Base-by-base conservation (phyloP, 2,329 filamentous ascomycete species). In the Pyricularia pennisetigena region DNA sequence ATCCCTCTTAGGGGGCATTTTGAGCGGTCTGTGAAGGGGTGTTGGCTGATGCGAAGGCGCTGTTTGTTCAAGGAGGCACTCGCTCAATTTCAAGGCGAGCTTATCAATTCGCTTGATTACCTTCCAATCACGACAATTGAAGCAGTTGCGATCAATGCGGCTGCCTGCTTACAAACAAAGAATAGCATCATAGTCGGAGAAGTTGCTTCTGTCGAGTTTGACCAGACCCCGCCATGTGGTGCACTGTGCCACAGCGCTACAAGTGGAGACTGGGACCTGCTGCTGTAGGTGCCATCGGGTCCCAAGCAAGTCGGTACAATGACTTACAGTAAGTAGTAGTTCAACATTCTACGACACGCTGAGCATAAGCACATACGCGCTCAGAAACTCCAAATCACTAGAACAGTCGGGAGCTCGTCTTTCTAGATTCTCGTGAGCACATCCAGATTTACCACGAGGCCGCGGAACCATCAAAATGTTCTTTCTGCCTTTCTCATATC, bases 1-100 rank as follows among this genome's bases (percentile, higher is more conserved):
- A 54, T 67, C 65, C 16, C 65, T 30, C 65, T 67, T 67, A n/a
- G 65, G 65, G 23, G 65, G 65, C 65, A 67, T 67, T 26, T 9
- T 65, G 23, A 9, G 57, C 24, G 57, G 57, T 24, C 12, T 61
- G n/a, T 61, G 23, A 24, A 12, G 57, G 23, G n/a, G 57, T 10
- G 4, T 7, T 59, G 1, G 8, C 5, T 26, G 57, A 12, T 3
- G 23, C 2, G n/a, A 24, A 61, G 10, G 7, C 14, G 41, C 5
- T n/a, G 41, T n/a, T 54, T 54, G 41, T 20, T 16, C 12, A 41
- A n/a, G 20, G 8, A 54, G 20, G 1, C 20, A n/a, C 5, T 16
- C 41, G 41, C 16, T 20, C 41, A n/a, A 20, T 54, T 54, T n/a
- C n/a, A 8, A 5, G 20, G 8, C 3, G 6, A 1, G 41, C 20